phyloP scores from a whole-genome alignment of 1,284 basidiomycete species.

The Trametes versicolor region DNA sequence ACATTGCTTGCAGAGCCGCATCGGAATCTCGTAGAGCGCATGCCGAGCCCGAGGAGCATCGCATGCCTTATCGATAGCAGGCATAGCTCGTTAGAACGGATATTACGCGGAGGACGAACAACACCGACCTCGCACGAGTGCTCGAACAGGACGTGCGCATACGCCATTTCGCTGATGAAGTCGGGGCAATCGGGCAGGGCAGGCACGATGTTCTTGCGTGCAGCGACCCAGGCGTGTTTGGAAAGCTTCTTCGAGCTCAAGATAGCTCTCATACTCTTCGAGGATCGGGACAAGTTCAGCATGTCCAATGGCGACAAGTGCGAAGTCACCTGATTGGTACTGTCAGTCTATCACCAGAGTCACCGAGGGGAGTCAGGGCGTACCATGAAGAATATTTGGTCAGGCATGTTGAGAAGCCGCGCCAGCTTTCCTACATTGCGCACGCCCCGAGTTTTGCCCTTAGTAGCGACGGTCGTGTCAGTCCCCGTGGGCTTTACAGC shows the following conservation, averaged over 20 bases:
- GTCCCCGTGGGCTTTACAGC: too few relatives aligned
- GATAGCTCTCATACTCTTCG: not conserved
- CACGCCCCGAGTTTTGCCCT: too few relatives aligned
- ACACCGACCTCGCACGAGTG: constrained; percentile 5
- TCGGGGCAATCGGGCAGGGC: constrained; percentile 7
- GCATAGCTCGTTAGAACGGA: too few relatives aligned
- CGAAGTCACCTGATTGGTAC: constrained; percentile 39
- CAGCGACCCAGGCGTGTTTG: constrained; percentile 6
- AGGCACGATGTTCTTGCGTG: constrained; percentile 5
- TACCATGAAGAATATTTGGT: constrained; percentile 32
- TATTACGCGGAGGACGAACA: too few relatives aligned
- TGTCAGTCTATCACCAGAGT: not conserved
- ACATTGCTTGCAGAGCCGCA: not conserved
- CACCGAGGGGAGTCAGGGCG: not conserved
- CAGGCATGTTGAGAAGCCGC: not conserved
- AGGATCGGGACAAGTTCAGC: constrained; percentile 13
- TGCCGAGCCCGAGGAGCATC: not conserved
- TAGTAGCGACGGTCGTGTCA: too few relatives aligned
- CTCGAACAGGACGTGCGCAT: constrained; percentile 4
- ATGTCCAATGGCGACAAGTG: constrained; percentile 44
- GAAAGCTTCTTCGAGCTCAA: not conserved
- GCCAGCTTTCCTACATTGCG: not conserved
- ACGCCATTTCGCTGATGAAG: not conserved
- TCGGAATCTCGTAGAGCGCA: not conserved
- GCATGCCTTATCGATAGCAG: not conserved